Base-by-base conservation (phyloP, 495 filamentous ascomycete species). In the Penicillium paradoxum region DNA sequence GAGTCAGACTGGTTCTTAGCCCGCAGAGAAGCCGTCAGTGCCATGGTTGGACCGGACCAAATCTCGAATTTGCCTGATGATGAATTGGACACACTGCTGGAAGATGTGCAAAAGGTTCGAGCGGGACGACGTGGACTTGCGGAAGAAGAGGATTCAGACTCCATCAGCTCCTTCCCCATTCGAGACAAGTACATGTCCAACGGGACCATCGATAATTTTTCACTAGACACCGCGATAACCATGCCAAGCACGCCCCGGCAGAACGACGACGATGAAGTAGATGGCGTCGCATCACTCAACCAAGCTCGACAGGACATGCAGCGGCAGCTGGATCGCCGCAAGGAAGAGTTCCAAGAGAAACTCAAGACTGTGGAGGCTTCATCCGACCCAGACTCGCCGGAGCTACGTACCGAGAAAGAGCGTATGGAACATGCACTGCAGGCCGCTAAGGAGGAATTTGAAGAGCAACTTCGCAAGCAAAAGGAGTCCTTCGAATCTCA, bases 1-100 rank as follows among this genome's bases (percentile, higher is more conserved):
- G 93, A 98, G 66, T 88, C 90, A 2, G 93, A 99, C 69, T 99
- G 93, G 93, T 90, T 91, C 9, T 89, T 91, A 73, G 93, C 93
- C 47, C 82, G 95, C 56, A 77, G 90, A 67, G 93, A 99, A 76
- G 93, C 93, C 25, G 92, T 90, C 17, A 81, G 83, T 59, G 91
- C 91, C 10, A 86, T 95, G 60, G 78, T 97, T 27, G 93, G 93
- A n/a, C 79, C 87, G 3, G 91, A 96, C 61, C 91, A 95, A 55
- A 91, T 97, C 58, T 79, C 85, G 14, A 85, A 85, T 53, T 75
- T 98, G 55, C 90, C 88, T 0, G 92, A 98, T 65, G 93, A 97
- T 64, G 93, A 97, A 63, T 75, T 98, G 37, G 93, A 98, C 71
- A 79, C 84, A n/a, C 74, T 98, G 13, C 91, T 96, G 64, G 93